These are phyloP conservation scores for Arabis alpina DNA, from an alignment of 345 rosid genomes.

Conservation along the genomic window DNA sequence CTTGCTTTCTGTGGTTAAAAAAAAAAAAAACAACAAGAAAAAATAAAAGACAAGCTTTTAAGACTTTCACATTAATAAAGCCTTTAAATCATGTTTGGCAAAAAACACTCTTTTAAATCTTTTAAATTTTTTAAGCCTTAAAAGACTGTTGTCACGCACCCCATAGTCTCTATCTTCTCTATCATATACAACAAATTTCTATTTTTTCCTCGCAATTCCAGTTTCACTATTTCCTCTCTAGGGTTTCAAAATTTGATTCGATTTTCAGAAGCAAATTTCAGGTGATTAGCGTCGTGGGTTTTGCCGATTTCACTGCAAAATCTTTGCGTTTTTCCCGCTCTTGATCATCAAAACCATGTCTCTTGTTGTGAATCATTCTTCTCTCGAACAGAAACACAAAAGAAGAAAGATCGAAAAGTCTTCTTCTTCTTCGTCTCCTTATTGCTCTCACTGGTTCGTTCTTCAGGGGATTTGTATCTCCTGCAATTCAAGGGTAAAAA, in stretches of 20 bases:
- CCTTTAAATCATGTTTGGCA: too few species aligned
- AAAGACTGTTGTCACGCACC: too few species aligned
- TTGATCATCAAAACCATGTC: slow-evolving; percentile 8
- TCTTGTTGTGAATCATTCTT: neutral
- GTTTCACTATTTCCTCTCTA: neutral
- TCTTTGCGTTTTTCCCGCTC: neutral
- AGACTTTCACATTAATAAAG: too few species aligned
- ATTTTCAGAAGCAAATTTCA: neutral
- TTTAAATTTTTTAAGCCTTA: too few species aligned
- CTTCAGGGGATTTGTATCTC: neutral
- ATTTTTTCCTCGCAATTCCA: too few species aligned
- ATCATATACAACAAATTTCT: neutral
- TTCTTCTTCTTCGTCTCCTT: neutral
- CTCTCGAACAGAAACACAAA: neutral
- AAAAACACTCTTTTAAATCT: too few species aligned
- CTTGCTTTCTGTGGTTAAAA: too few species aligned
- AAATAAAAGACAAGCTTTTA: too few species aligned
- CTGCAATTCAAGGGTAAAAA: slow-evolving; percentile 2
- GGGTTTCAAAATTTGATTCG: neutral
- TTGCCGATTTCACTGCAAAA: neutral
- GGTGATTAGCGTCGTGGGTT: neutral
- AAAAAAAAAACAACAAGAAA: too few species aligned
- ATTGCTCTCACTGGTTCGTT: slow-evolving; percentile 18
- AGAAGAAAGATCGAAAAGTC: neutral
- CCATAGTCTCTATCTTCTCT: too few species aligned